These are phyloP conservation scores for Detonula confervacea DNA, from an alignment of 352 stramenopile genomes.

Conservation along the genomic window DNA sequence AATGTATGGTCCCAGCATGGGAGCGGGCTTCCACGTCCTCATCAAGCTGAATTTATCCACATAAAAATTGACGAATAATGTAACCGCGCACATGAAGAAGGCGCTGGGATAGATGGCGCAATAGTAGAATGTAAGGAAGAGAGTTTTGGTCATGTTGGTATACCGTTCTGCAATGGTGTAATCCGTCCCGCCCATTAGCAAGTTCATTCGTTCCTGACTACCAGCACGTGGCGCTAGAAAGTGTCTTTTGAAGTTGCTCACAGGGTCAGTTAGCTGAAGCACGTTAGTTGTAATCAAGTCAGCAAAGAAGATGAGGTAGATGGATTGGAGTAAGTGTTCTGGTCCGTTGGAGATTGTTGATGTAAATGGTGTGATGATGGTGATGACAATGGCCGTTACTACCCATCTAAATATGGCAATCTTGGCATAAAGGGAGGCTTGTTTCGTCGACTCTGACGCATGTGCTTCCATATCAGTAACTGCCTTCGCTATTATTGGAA, in stretches of 20 bases:
- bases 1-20: conserved; percentile 69
- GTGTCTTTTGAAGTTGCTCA: conserved; percentile 73
- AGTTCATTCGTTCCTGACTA: conserved; percentile 84
- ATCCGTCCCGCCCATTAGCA: conserved; percentile 70
- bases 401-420: conserved; percentile 83
- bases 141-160: conserved; percentile 81
- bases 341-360: conserved; percentile 54
- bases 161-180: conserved; percentile 72
- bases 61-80: conserved; percentile 77
- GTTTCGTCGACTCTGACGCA: conserved; percentile 61
- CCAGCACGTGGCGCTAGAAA: conserved; percentile 75
- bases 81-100: conserved; percentile 78
- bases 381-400: conserved; percentile 66
- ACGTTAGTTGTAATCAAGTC: conserved; percentile 78
- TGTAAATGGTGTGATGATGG: conserved; percentile 76
- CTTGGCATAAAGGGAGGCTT: conserved; percentile 79
- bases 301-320: conserved; percentile 81
- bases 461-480: conserved; percentile 71
- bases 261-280: conserved; percentile 65
- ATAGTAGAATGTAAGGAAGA: conserved; percentile 85
- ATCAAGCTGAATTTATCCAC: conserved; percentile 81
- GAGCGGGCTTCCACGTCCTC: conserved; percentile 75
- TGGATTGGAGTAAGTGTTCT: conserved; percentile 61
- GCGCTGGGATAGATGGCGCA: conserved; percentile 76
- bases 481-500: conserved; percentile 77